A percentile compares a stretch with the other conserved stretches of the same genome.
These are phyloP conservation scores for Diaporthe citrichinensis DNA, from an alignment of 2,329 filamentous ascomycete species.

Conservation along the genomic window DNA sequence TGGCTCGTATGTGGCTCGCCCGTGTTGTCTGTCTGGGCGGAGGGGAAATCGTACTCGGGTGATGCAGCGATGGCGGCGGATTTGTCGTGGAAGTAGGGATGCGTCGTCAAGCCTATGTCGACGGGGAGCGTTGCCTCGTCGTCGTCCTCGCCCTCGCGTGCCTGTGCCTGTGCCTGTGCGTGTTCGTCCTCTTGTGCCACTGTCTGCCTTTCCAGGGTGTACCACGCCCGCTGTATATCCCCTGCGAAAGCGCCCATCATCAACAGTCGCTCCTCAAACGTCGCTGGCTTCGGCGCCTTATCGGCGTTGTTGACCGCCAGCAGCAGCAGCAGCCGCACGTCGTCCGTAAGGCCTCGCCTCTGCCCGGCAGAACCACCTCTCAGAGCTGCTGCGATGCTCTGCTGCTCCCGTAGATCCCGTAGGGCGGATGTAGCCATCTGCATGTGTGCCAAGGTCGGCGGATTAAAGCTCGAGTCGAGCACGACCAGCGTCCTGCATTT, in stretches of 20 bases:
- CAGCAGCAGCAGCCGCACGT: slow-evolving; percentile 67
- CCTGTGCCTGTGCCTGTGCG: neutral
- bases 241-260: slow-evolving; percentile 80
- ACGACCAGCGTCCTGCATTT: slow-evolving; percentile 62
- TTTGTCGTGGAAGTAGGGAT: slow-evolving; percentile 83
- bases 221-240: slow-evolving; percentile 60
- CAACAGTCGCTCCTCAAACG: slow-evolving; percentile 75
- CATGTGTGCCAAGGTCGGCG: slow-evolving; percentile 73
- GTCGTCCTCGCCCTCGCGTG: too few relatives aligned
- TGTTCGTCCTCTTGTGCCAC: neutral
- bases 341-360: neutral
- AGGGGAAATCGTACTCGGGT: slow-evolving; percentile 55
- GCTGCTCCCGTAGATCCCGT: slow-evolving; percentile 39
- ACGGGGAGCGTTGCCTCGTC: slow-evolving; percentile 51
- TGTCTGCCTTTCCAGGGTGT: neutral
- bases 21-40: neutral
- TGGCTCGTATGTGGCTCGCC: slow-evolving; percentile 59
- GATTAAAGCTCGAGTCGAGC: slow-evolving; percentile 79
- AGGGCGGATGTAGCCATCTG: slow-evolving; percentile 68
- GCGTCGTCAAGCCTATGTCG: slow-evolving; percentile 79
- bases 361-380: slow-evolving; percentile 24
- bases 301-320: slow-evolving; percentile 77
- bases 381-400: slow-evolving; percentile 7
- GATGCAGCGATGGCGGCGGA: slow-evolving; percentile 67
- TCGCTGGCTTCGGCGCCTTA: slow-evolving; percentile 76